Conservation (phyloP, 148 eudicot species). For the Diospyros kaki region DNA sequence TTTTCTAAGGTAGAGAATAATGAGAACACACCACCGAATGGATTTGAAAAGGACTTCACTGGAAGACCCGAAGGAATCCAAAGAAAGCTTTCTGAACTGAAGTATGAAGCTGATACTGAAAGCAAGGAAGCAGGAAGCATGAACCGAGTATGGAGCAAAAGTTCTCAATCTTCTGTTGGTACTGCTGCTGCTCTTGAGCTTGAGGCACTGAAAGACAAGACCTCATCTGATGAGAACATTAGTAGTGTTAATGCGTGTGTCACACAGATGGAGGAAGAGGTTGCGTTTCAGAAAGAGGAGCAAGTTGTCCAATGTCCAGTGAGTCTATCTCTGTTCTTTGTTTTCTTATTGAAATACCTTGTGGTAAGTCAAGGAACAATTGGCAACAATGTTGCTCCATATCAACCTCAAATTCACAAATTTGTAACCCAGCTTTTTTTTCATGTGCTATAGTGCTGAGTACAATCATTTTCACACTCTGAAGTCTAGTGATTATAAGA, state of each 20-base stretch:
- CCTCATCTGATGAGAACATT: slow-evolving; percentile 17
- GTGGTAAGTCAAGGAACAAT: too few relatives aligned
- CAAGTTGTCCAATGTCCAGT: slow-evolving; percentile 46
- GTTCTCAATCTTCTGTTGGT: slow-evolving; percentile 24
- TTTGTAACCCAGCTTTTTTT: too few relatives aligned
- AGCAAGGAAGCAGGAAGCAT: neutral
- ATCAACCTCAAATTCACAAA: too few relatives aligned
- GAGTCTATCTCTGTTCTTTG: slow-evolving; percentile 24
- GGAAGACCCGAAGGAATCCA: slow-evolving; percentile 36
- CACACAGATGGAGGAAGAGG: slow-evolving; percentile 21
- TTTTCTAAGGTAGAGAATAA: slow-evolving; percentile 27
- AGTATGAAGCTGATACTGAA: slow-evolving; percentile 28
- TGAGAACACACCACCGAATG: slow-evolving; percentile 36
- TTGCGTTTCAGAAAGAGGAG: slow-evolving; percentile 32
- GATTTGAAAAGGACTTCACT: slow-evolving; percentile 26
- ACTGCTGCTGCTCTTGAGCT: slow-evolving; percentile 30
- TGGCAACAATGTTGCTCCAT: too few relatives aligned
- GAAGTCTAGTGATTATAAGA: neutral
- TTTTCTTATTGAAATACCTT: neutral
- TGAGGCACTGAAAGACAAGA: slow-evolving; percentile 27
- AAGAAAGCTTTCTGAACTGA: slow-evolving; percentile 37
- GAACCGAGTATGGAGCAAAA: slow-evolving; percentile 15
- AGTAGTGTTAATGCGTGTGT: slow-evolving; percentile 11
- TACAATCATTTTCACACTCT: neutral
- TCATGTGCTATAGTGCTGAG: too few relatives aligned